Evolutionary conservation across 2,329 filamentous ascomycete species (phyloP), one percentile per base, ranked within the genome.

Genomic region (Xylariaceae sp.): DNA sequence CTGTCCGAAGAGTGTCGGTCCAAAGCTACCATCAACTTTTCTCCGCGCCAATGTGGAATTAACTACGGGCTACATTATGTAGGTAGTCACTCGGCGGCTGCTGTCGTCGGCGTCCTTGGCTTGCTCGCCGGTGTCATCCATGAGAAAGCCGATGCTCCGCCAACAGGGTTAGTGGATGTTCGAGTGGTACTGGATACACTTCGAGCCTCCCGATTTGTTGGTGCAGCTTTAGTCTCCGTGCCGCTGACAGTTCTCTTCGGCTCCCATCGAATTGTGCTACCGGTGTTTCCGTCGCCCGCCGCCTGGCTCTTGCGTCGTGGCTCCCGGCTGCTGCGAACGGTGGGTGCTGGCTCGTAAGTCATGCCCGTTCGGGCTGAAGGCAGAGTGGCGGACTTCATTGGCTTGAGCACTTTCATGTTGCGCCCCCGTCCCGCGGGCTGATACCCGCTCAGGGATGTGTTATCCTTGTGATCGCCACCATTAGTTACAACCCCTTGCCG

Each of bases 111-210:
- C 10, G 71, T 66, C 63, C 74, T 75, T 43, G 76, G 71, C 62
- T 77, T 77, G 47, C 66, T 67, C 16, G 70, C 61, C 39, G 78
- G 72, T 45, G 88, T 92, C 76, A 96, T 86, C 92, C 92, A 97
- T 12, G 88, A 86, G 74, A 97, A 97, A 2, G 92, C 92, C 54
- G 89, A 94, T 13, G 88, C 92, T n/a, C 89, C 89, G 8, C 92
- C 92, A 16, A 96, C 82, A 0, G 94, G 92, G 66, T 97, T 97
- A 30, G 83, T 77, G 6, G 83, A 79, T 53, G 67, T 69, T 49
- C 84, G 80, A 15, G 81, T 74, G n/a, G 75, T 67, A 16, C 71
- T 65, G 40, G 74, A 68, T 36, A 69, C 65, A 49, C 70, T 74
- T 51, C 73, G 71, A 37, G 63, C 60, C 44, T 74, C 70, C 53